phyloP scores from a whole-genome alignment of 192 early-diverging fungal species.

The Coemansia sp. region DNA sequence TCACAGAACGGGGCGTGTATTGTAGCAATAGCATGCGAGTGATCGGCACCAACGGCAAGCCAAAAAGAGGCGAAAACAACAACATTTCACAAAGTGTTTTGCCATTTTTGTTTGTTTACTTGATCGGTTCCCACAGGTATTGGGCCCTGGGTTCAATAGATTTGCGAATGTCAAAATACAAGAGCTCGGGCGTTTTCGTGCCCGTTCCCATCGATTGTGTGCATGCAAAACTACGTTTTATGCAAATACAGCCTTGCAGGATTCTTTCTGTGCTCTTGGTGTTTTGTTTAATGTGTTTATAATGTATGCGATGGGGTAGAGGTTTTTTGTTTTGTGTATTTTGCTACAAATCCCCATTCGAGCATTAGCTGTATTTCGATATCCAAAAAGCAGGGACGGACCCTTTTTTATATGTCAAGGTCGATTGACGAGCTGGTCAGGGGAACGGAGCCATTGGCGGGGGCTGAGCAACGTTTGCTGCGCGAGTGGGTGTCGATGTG shows the following conservation, averaged over 20 bases:
- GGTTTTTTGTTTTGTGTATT: not conserved
- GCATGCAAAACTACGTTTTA: not conserved
- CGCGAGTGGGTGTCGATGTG: constrained; percentile 48
- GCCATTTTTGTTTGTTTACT: constrained; percentile 3
- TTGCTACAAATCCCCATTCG: too few relatives aligned
- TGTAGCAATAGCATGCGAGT: not conserved
- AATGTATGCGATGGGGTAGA: not conserved
- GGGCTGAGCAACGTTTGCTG: constrained; percentile 40
- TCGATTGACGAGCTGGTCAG: constrained; percentile 20
- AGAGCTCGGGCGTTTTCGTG: not conserved
- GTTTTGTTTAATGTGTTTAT: not conserved
- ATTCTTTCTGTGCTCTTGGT: not conserved
- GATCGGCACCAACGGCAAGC: not conserved
- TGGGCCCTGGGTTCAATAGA: not conserved
- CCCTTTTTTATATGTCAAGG: constrained; percentile 3
- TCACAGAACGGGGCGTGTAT: constrained; percentile 1
- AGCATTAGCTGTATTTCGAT: too few relatives aligned
- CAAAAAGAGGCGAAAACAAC: not conserved
- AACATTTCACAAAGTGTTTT: not conserved
- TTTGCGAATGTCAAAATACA: not conserved
- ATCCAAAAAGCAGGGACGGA: too few relatives aligned
- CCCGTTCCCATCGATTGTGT: constrained; percentile 3
- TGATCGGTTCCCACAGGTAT: not conserved
- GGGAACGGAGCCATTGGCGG: constrained; percentile 27
- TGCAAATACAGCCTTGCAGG: constrained; percentile 5